A percentile compares a stretch with the other conserved stretches of the same genome.
Conservation (phyloP, 306 rosid genomes). For the Gastrolobium bilobum region DNA sequence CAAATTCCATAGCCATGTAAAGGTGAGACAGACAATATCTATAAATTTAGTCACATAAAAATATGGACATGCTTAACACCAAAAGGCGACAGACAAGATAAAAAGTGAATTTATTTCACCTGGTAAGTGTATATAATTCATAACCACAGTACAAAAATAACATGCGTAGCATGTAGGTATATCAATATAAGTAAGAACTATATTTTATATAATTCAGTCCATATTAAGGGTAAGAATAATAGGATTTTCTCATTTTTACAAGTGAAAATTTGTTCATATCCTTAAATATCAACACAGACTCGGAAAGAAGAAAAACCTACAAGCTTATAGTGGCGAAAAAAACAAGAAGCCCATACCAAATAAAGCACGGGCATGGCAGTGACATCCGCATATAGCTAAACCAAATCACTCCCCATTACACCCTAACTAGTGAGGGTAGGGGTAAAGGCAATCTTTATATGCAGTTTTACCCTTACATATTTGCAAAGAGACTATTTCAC, state of each 20-base stretch:
- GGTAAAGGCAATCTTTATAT: too few relatives aligned
- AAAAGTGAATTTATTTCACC: slow-evolving; percentile 9
- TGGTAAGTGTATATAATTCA: slow-evolving; percentile 6
- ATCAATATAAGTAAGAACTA: background rate
- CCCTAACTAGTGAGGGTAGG: too few relatives aligned
- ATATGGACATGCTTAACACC: background rate
- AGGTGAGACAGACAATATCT: background rate
- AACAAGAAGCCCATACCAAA: slow-evolving; percentile 10
- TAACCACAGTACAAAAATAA: slow-evolving; percentile 12
- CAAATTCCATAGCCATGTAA: background rate
- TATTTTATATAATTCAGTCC: background rate
- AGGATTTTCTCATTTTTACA: background rate
- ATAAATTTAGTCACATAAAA: background rate
- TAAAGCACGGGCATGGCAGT: slow-evolving; percentile 40
- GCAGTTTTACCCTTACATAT: too few relatives aligned
- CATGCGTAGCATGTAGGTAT: background rate
- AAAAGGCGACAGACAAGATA: background rate
- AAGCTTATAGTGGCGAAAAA: slow-evolving; percentile 32
- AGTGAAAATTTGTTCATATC: background rate
- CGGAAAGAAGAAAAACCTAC: slow-evolving; percentile 20
- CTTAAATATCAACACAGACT: background rate
- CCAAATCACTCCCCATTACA: too few relatives aligned
- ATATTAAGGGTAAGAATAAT: background rate
- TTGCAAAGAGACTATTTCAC: too few relatives aligned
- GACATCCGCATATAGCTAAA: slow-evolving; percentile 10